phyloP scores from a whole-genome alignment of 75 land plant genomes.

The Picea sitchensis region DNA sequence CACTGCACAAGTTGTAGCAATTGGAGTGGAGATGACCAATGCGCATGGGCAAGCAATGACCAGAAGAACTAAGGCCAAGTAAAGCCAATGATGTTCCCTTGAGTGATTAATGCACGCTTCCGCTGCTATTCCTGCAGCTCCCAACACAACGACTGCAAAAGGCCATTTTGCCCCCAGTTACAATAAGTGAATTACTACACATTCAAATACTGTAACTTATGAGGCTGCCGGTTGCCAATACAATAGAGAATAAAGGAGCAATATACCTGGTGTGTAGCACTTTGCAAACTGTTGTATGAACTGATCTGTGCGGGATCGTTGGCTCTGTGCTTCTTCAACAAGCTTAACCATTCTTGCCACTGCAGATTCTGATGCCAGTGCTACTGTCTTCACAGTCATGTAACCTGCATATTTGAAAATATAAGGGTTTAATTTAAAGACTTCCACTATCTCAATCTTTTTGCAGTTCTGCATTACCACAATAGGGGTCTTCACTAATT shows the following conservation, averaged over 20 bases:
- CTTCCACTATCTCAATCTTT: neutral
- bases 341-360: conserved; percentile 84
- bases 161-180: too few species aligned
- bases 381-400: conserved; percentile 70
- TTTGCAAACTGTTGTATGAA: conserved; percentile 74
- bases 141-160: conserved; percentile 29
- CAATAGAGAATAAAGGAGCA: conserved; percentile 27
- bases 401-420: conserved; percentile 47
- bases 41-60: conserved; percentile 96
- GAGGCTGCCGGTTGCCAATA: conserved; percentile 25
- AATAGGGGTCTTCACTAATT: too few species aligned
- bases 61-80: conserved; percentile 73
- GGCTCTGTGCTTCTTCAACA: conserved; percentile 92
- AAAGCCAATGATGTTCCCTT: conserved; percentile 57
- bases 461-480: too few species aligned
- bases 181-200: too few species aligned
- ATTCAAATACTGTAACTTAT: too few species aligned
- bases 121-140: conserved; percentile 48
- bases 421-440: neutral
- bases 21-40: conserved; percentile 87
- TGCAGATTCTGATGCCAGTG: conserved; percentile 75
- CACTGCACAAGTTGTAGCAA: conserved; percentile 81
- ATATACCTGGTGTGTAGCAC: conserved; percentile 88
- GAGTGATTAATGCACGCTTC: conserved; percentile 45
- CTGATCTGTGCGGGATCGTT: conserved; percentile 63